These are phyloP conservation scores for Rhodotorula sp. DNA, from an alignment of 1,284 basidiomycete species.

Conservation along the genomic window DNA sequence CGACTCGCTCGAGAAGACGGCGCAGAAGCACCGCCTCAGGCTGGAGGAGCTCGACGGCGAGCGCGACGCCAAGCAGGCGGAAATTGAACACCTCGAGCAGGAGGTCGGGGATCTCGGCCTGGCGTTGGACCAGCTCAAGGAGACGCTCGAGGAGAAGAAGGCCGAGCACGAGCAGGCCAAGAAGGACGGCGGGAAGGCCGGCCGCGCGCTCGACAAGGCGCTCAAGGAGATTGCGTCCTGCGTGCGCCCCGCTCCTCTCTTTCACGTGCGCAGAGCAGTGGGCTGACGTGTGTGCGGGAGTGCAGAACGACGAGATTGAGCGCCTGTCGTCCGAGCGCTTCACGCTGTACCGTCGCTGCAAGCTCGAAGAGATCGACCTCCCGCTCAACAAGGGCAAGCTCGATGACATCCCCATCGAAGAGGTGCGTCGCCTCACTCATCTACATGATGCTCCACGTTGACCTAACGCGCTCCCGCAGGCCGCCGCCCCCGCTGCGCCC, in stretches of 20 bases:
- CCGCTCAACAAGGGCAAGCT: conserved; percentile 76
- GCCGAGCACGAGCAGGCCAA: conserved; percentile 75
- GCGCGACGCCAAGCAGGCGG: conserved; percentile 8
- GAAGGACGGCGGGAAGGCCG: conserved; percentile 67
- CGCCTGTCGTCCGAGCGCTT: conserved; percentile 83
- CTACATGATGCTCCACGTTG: conserved; percentile 39
- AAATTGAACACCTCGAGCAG: conserved; percentile 24
- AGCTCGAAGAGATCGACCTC: conserved; percentile 86
- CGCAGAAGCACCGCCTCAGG: conserved; percentile 5
- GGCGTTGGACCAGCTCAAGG: conserved; percentile 60
- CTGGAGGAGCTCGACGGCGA: conserved; percentile 19
- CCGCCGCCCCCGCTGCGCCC: conserved; percentile 47
- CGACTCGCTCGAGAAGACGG: conserved; percentile 48
- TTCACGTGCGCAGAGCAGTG: background rate
- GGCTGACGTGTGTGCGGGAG: background rate
- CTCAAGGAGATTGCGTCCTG: conserved; percentile 84
- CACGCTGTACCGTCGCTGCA: conserved; percentile 83
- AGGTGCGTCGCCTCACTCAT: conserved; percentile 60
- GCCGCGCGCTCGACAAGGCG: conserved; percentile 76
- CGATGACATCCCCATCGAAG: conserved; percentile 87
- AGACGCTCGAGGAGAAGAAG: conserved; percentile 64
- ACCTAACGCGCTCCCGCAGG: background rate
- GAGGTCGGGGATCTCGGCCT: conserved; percentile 37
- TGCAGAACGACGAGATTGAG: conserved; percentile 89
- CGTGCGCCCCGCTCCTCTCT: conserved; percentile 54